A percentile compares a stretch with the other conserved stretches of the same genome.
These are phyloP conservation scores for Fennellomyces sp. DNA, from an alignment of 371 early-diverging fungal genomes.

Conservation along the genomic window DNA sequence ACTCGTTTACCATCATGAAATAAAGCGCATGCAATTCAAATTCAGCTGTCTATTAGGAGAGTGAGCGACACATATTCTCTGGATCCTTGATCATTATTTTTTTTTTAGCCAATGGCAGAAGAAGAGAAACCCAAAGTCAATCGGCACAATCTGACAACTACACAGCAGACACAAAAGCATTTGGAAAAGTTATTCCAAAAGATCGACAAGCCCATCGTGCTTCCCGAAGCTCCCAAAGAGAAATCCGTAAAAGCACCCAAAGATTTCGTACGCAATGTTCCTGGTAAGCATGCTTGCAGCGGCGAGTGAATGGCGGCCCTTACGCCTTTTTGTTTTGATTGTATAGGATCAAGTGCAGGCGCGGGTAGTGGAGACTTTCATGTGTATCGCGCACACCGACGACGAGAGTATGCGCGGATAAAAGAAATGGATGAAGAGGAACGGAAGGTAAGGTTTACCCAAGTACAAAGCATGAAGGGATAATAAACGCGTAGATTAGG, in stretches of 20 bases:
- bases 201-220: slow-evolving; percentile 78
- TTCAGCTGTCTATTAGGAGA: no score
- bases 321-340: neutral
- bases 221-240: slow-evolving; percentile 62
- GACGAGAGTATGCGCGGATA: slow-evolving; percentile 85
- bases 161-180: slow-evolving; percentile 65
- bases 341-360: slow-evolving; percentile 88
- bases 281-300: slow-evolving; percentile 44
- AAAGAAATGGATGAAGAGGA: slow-evolving; percentile 80
- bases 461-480: neutral
- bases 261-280: slow-evolving; percentile 82
- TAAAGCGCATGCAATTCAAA: no score
- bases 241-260: slow-evolving; percentile 61
- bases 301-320: neutral
- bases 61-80: no score
- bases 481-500: slow-evolving; percentile 14
- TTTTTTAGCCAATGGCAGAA: slow-evolving; percentile 13
- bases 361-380: slow-evolving; percentile 97
- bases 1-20: no score
- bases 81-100: no score
- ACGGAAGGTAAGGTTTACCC: slow-evolving; percentile 58
- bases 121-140: slow-evolving; percentile 17
- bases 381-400: slow-evolving; percentile 86
- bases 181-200: slow-evolving; percentile 76
- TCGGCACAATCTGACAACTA: slow-evolving; percentile 45